Base-by-base conservation (phyloP, 176 grass and related monocot genomes). In the Avena atlantica region DNA sequence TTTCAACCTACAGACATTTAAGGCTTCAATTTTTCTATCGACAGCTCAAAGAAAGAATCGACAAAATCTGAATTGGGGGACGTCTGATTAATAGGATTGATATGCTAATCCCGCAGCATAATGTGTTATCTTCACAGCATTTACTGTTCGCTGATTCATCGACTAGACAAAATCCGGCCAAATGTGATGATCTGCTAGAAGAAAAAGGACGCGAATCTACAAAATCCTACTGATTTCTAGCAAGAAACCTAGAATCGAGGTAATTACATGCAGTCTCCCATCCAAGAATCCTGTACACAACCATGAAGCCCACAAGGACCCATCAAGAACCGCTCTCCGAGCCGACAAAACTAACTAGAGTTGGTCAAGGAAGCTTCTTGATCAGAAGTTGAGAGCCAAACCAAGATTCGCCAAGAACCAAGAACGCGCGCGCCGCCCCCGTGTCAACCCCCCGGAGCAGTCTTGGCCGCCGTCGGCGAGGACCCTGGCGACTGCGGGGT, bases 371-470 rank as follows among this genome's bases (percentile, higher is more conserved):
- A 45, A 1, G 62, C 2, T 53, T 53, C 72, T 63, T 45, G 51
- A 78, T 62, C 84, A 79, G 63, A 83, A 29, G 74, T 76, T 76
- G 14, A 76, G 50, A 76, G 61, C 5, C 64, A 37, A 72, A 61
- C 42, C 79, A 81, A 87, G 80, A 91, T 80, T 67, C 74, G 36
- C 48, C 80, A 87, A 66, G 89, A 87, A 84, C 23, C 67, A 91
- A 84, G 86, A 91, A 88, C 40, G 59, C 50, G 36, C 80, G 34
- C 50, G 59, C 67, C 68, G 47, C 17, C 3, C 12, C 27, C 60
- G 74, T 34, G 29, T 91, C 89, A 91, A 44, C 77, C 85, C 80
- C 16, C 70, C 61, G 72, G 71, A 75, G 51, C 67, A 65, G 69
- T 6, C 86, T 91, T 91, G 76, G 76, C 60, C 27, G 50, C 3